Conservation (phyloP, 352 stramenopile species). For the Phytophthora colocasiae region DNA sequence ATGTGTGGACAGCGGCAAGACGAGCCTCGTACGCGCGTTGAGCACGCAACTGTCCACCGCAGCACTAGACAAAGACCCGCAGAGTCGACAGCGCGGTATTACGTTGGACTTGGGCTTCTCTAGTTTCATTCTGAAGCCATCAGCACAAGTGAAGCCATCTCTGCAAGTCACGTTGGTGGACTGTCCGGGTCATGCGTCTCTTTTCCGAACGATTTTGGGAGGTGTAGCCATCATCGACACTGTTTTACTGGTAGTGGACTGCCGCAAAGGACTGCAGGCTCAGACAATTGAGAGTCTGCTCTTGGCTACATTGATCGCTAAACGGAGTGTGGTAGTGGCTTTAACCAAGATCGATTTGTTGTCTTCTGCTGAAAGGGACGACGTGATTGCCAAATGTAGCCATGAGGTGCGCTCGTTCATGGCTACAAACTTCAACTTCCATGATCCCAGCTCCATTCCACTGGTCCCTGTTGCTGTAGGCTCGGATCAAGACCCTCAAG, state of each 20-base stretch:
- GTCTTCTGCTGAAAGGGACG: conserved; percentile 34
- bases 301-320: conserved; percentile 92
- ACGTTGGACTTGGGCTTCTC: conserved; percentile 99
- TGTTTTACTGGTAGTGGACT: conserved; percentile 97
- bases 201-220: conserved; percentile 99
- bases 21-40: conserved; percentile 95
- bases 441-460: conserved; percentile 29
- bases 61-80: conserved; percentile 98
- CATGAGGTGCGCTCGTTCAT: conserved; percentile 67
- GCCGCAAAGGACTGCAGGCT: conserved; percentile 97
- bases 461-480: conserved; percentile 90
- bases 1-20: conserved; percentile 99
- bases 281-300: conserved; percentile 99
- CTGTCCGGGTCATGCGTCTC: conserved; percentile 97
- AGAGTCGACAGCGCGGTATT: conserved; percentile 97
- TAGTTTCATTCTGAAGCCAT: conserved; percentile 86
- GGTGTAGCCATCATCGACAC: conserved; percentile 99
- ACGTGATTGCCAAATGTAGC: conserved; percentile 67
- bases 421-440: conserved; percentile 28
- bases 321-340: conserved; percentile 91
- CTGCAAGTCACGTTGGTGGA: conserved; percentile 96
- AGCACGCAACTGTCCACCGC: conserved; percentile 98
- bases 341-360: conserved; percentile 99
- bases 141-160: conserved; percentile 21
- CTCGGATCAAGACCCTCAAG: conserved; percentile 49